A percentile compares a stretch with the other conserved stretches of the same genome.
These are phyloP conservation scores for Tylopilus felleus DNA, from an alignment of 768 basidiomycete species.

Conservation along the genomic window DNA sequence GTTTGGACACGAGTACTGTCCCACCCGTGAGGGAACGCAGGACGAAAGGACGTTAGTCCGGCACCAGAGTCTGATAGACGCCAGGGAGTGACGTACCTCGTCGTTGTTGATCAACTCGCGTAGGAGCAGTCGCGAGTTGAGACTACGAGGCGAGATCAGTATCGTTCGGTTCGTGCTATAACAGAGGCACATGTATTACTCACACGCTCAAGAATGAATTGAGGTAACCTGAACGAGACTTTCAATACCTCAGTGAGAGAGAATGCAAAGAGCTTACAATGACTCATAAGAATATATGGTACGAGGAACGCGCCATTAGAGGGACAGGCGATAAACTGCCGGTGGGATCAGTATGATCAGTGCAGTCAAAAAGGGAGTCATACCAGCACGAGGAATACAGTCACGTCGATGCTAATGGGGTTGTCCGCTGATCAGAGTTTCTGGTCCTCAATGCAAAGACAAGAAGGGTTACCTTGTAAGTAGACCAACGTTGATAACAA, in stretches of 20 bases:
- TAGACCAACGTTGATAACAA: constrained; percentile 36
- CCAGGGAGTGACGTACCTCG: constrained; percentile 11
- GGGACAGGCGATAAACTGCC: constrained; percentile 35
- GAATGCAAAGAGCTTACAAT: constrained; percentile 22
- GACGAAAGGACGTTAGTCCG: neutral
- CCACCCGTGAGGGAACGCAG: neutral
- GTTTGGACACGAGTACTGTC: constrained; percentile 25
- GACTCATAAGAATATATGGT: constrained; percentile 38
- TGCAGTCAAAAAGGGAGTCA: neutral
- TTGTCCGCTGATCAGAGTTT: neutral
- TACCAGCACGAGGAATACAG: constrained; percentile 27
- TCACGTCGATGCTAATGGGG: constrained; percentile 27
- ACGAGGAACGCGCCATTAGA: constrained; percentile 35
- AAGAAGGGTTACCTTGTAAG: constrained; percentile 29
- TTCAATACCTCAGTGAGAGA: neutral
- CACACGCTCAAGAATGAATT: constrained; percentile 39
- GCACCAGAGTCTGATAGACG: neutral
- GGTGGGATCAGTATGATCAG: constrained; percentile 1
- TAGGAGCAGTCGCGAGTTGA: constrained; percentile 28
- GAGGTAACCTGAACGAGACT: constrained; percentile 30
- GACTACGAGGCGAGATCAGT: constrained; percentile 8
- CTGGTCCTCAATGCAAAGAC: neutral
- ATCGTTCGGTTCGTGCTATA: no score
- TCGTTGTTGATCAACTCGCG: constrained; percentile 28
- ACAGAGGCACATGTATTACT: neutral